Percentiles rank a stretch among this genome's conserved stretches.
Evolutionary conservation across 305 asterid species (phyloP).

Genomic region (Fraxinus xanthoxyloides): DNA sequence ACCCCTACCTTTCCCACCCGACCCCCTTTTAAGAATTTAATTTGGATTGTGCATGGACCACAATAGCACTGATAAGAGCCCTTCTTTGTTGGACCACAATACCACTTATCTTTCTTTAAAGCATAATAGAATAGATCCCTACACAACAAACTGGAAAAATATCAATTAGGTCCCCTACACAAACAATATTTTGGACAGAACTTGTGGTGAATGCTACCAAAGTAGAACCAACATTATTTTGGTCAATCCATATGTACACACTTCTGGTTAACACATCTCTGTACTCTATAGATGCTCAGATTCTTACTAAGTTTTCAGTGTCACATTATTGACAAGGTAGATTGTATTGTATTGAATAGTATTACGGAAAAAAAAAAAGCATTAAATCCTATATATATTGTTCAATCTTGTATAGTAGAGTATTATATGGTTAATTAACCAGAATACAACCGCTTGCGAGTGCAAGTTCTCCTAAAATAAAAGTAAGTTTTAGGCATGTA

Average conservation of each 20-base stretch:
- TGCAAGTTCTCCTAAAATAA: not conserved
- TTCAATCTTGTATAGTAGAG: not conserved
- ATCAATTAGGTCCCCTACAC: conserved; percentile 1
- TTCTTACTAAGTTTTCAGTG: not conserved
- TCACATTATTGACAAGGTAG: not conserved
- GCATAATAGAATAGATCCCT: not conserved
- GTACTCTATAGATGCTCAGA: not conserved
- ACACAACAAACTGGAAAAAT: not conserved
- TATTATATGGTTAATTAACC: not conserved
- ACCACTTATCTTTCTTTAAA: conserved; percentile 21
- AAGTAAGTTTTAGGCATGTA: not conserved
- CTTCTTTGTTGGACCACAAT: conserved; percentile 27
- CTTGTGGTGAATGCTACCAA: not conserved
- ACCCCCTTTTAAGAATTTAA: not conserved
- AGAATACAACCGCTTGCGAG: not conserved
- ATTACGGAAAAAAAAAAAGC: not conserved
- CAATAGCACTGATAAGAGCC: conserved; percentile 18
- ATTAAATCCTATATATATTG: not conserved
- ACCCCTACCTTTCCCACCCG: not conserved
- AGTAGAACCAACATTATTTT: not conserved
- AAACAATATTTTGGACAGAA: not conserved
- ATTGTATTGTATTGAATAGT: not conserved
- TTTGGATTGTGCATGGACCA: conserved; percentile 29
- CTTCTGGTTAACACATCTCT: not conserved
- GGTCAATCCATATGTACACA: not conserved